Base-by-base conservation (phyloP, 2,329 filamentous ascomycete species). In the Aureobasidium sp. region DNA sequence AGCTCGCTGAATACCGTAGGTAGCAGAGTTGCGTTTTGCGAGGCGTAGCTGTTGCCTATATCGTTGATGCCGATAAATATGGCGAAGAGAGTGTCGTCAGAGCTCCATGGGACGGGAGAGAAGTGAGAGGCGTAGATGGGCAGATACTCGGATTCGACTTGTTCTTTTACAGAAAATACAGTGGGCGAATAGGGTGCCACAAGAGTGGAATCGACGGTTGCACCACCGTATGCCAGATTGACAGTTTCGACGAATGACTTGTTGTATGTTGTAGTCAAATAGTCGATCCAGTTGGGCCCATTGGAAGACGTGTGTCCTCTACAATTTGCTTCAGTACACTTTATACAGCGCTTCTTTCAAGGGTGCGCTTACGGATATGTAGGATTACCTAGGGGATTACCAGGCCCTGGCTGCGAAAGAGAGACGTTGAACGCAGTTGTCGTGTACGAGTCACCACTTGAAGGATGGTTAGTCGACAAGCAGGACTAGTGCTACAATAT, bases 351-450 rank as follows among this genome's bases (percentile, higher is more conserved):
- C 14, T 48, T 1, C 16, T 5, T 13, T 10, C 8, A n/a, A 8
- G 16, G 5, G 14, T 5, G 16, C 25, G 36, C 54, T 63, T 53
- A 62, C 61, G 79, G 81, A 64, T 81, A 83, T 0, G 74, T 51
- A 0, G 85, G 85, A 66, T 88, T 88, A 0, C 85, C 85, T 64
- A 87, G 74, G 0, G 84, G 83, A 67, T 85, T 83, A 6, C 72
- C 70, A 5, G 75, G 65, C 8, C 76, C 80, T 1, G 85, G 84
- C 41, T 83, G 78, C 0, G 76, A 71, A 27, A 77, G 75, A 11
- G 73, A 77, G 45, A 79, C 73, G 62, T 85, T 73, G 71, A 88
- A 88, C 9, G 81, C 80, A 2, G 82, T 85, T 64, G 80, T 78
- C 1, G 82, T 82, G 72, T 85, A 86, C 3, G 81, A 85, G 67